Evolutionary conservation across 495 filamentous ascomycete species (phyloP).

Genomic region (Lichina pygmaea): DNA sequence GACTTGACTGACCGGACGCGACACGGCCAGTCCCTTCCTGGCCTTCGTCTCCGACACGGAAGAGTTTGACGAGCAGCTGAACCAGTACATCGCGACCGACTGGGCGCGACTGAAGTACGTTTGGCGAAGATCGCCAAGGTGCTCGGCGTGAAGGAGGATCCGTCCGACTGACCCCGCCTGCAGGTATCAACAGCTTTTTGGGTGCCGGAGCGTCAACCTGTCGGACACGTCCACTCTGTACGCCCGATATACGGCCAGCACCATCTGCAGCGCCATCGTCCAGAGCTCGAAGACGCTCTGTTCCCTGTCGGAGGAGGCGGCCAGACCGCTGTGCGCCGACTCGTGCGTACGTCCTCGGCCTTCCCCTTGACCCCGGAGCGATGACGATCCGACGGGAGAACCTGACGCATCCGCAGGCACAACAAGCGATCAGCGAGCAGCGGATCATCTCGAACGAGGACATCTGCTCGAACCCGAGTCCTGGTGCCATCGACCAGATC

Average conservation of each 20-base stretch:
- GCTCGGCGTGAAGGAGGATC: slow-evolving; percentile 1
- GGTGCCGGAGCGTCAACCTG: slow-evolving; percentile 52
- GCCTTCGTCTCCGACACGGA: slow-evolving; percentile 45
- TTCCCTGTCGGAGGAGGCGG: slow-evolving; percentile 28
- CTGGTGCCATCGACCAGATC: slow-evolving; percentile 46
- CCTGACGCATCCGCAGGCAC: slow-evolving; percentile 26
- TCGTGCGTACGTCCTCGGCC: slow-evolving; percentile 42
- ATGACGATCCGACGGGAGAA: not conserved
- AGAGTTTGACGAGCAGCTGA: slow-evolving; percentile 55
- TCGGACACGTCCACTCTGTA: slow-evolving; percentile 67
- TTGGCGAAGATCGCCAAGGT: not conserved
- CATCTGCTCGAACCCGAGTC: slow-evolving; percentile 36
- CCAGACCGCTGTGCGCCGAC: slow-evolving; percentile 65
- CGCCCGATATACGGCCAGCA: slow-evolving; percentile 76
- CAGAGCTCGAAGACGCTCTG: slow-evolving; percentile 69
- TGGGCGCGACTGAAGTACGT: slow-evolving; percentile 51
- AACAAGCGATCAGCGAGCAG: slow-evolving; percentile 68
- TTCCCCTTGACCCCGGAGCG: too few relatives aligned
- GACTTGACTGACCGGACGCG: slow-evolving; percentile 4
- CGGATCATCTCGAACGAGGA: slow-evolving; percentile 47
- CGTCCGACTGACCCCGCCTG: slow-evolving; percentile 11
- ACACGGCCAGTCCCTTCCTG: slow-evolving; percentile 50
- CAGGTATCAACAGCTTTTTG: slow-evolving; percentile 47
- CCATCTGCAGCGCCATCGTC: slow-evolving; percentile 84
- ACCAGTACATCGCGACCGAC: slow-evolving; percentile 39